Base-by-base conservation (phyloP, 768 basidiomycete species). In the Leucogyrophana mollusca region DNA sequence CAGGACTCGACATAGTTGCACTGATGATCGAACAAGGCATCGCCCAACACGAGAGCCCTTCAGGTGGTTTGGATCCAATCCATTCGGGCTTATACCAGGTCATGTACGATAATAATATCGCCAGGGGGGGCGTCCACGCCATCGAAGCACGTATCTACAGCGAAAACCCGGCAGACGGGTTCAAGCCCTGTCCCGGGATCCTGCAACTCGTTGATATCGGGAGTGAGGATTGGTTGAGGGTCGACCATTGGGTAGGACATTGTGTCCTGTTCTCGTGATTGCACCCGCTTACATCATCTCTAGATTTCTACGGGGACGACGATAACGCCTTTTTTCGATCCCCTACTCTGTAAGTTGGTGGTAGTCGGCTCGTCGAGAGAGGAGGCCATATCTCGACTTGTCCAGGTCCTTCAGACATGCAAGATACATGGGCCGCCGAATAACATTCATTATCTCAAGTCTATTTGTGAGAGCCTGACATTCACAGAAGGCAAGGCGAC, bases 21-120 rank as follows among this genome's bases (percentile, higher is more conserved):
- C 62, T 87, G 36, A 85, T 86, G 83, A 73, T 86, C 17, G 66
- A 71, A 4, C 82, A 83, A 64, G 82, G 73, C 0, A 54, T 78
- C 7, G 65, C 65, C 0, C 70, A 79, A 54, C 56, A 58, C 4
- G 50, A 53, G 55, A 34, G 55, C 51, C 6, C 39, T 18, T 4
- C 7, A 23, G 34, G 40, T 8, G 58, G 56, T 14, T 43, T 61
- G 5, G 8, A 54, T 10, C 53, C 57, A 27, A 25, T 50, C 45
- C 54, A 4, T 23, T 45, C 17, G 54, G 64, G 44, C 59, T 50
- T 79, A 55, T 61, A 67, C 23, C 79, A 79, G 47, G 44, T 24
- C 3, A 59, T 55, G 4, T 80, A 73, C 45, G 63, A 67, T 44
- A 40, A 40, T 10, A 58, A 55, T 41, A 37, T 63, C 46, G 11